Percentiles rank a stretch among this genome's conserved stretches.
Evolutionary conservation across 2,329 filamentous ascomycete genomes (phyloP).

Genomic region (Diaporthe destruens): DNA sequence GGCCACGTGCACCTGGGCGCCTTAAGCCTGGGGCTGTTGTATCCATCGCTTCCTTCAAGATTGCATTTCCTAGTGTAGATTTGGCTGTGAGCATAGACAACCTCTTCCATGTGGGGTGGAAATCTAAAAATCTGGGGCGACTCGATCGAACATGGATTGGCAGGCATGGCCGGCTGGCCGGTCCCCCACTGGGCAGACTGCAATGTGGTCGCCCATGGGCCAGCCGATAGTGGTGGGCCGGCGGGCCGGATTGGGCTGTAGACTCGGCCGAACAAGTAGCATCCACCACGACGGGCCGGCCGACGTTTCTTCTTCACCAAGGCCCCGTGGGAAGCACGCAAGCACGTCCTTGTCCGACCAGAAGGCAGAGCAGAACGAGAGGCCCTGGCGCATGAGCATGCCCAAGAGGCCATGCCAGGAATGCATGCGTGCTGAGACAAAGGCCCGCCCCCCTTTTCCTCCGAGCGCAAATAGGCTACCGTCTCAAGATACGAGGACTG

Average conservation of each 20-base stretch:
- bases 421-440: slow-evolving; percentile 16
- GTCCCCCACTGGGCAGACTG: slow-evolving; percentile 2
- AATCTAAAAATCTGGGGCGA: background rate
- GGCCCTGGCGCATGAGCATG: background rate
- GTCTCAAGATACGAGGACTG: slow-evolving; percentile 37
- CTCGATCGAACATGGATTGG: background rate
- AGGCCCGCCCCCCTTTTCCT: slow-evolving; percentile 3
- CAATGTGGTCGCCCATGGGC: background rate
- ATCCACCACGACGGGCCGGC: slow-evolving; percentile 18
- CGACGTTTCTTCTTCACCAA: slow-evolving; percentile 1
- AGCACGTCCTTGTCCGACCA: background rate
- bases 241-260: background rate
- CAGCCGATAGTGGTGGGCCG: slow-evolving; percentile 2
- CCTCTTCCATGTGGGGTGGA: background rate
- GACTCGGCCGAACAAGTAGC: slow-evolving; percentile 18
- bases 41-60: too few species aligned
- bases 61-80: background rate
- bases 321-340: too few species aligned
- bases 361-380: background rate
- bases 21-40: background rate
- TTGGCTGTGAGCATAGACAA: background rate
- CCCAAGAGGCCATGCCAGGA: background rate
- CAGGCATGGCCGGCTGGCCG: background rate
- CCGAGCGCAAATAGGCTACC: slow-evolving; percentile 24
- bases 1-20: too few species aligned